phyloP scores from a whole-genome alignment of 176 grass and related monocot genomes.

The Raddia guianensis region DNA sequence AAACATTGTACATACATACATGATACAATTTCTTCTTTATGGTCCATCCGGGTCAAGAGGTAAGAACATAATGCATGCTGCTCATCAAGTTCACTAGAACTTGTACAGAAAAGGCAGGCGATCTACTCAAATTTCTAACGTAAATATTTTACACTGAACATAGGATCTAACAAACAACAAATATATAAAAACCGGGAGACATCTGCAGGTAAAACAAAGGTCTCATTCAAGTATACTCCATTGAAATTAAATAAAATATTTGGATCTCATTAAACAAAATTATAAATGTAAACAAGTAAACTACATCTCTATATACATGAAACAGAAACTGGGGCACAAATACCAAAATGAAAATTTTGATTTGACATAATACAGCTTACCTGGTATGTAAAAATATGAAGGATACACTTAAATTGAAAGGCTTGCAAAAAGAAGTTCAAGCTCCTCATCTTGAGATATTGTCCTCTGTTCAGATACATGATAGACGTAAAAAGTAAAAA shows the following conservation, averaged over 20 bases:
- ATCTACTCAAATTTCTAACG: background rate
- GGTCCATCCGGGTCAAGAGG: background rate
- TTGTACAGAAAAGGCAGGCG: background rate
- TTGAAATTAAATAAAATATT: background rate
- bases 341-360: background rate
- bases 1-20: background rate
- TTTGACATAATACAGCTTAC: conserved; percentile 29
- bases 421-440: conserved; percentile 89
- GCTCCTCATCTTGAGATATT: conserved; percentile 72
- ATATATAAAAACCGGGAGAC: background rate
- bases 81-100: conserved; percentile 1
- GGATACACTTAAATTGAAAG: conserved; percentile 60
- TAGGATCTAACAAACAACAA: background rate
- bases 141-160: background rate
- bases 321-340: background rate
- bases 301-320: background rate
- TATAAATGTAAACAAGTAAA: conserved; percentile 6
- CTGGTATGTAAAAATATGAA: conserved; percentile 30
- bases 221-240: background rate
- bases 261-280: background rate
- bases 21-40: background rate
- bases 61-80: background rate
- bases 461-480: too few relatives aligned
- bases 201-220: conserved; percentile 24
- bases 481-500: too few relatives aligned